Percentiles rank a stretch among this genome's conserved stretches.
phyloP scores from a whole-genome alignment of 1,284 basidiomycete species.

The Fomitopsis palustris region DNA sequence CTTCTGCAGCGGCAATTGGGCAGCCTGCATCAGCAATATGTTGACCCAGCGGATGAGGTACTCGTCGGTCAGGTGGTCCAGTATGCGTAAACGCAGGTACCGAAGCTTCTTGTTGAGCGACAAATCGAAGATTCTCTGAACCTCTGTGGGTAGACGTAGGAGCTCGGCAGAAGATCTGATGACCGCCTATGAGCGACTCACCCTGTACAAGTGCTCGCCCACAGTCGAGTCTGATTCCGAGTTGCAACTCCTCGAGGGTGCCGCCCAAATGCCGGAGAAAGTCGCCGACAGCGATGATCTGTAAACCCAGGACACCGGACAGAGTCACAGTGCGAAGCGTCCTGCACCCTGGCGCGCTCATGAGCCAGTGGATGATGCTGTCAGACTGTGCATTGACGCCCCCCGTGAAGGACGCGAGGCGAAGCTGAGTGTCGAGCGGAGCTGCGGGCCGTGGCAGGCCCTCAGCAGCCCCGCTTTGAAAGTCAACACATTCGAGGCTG shows the following conservation, averaged over 20 bases:
- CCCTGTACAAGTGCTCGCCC: neutral
- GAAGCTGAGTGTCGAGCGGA: neutral
- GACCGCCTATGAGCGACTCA: neutral
- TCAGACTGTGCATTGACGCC: neutral
- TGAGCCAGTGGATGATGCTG: neutral
- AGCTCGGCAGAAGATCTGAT: neutral
- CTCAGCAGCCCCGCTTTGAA: neutral
- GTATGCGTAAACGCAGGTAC: conserved; percentile 1
- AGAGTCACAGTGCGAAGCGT: neutral
- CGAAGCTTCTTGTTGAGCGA: conserved; percentile 1
- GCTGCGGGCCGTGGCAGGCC: neutral
- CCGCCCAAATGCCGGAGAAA: neutral
- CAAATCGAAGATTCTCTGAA: neutral
- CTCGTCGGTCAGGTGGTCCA: neutral
- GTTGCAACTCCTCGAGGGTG: neutral
- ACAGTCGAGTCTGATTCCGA: neutral
- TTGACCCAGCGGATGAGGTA: conserved; percentile 3
- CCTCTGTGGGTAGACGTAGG: neutral
- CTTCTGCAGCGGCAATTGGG: neutral
- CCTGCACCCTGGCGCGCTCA: neutral
- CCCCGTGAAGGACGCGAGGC: neutral
- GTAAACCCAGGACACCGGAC: neutral
- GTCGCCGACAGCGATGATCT: neutral
- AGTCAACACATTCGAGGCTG: neutral
- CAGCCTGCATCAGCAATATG: conserved; percentile 1